phyloP scores from a whole-genome alignment of 2,329 filamentous ascomycete species.

The Pseudogymnoascus destructans region DNA sequence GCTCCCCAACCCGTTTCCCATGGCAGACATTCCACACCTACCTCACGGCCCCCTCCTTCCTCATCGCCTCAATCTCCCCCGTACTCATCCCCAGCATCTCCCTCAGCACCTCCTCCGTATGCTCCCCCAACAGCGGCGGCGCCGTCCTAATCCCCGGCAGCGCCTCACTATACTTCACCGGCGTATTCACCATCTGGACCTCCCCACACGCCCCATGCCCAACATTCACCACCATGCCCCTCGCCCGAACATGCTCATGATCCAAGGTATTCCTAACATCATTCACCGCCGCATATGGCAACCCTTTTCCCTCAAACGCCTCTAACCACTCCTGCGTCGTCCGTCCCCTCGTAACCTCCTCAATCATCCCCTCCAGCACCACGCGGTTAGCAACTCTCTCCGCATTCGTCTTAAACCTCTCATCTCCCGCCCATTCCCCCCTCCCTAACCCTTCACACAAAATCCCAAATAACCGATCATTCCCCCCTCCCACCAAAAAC shows the following conservation, averaged over 20 bases:
- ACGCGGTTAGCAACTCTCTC: slow-evolving; percentile 56
- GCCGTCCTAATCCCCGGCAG: slow-evolving; percentile 61
- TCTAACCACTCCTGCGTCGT: slow-evolving; percentile 83
- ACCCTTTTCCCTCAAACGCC: slow-evolving; percentile 74
- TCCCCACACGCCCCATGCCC: slow-evolving; percentile 72
- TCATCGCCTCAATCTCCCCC: slow-evolving; percentile 48
- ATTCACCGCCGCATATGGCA: slow-evolving; percentile 93
- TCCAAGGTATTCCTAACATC: slow-evolving; percentile 76
- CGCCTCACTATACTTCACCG: slow-evolving; percentile 83
- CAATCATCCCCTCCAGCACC: slow-evolving; percentile 67
- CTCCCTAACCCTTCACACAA: slow-evolving; percentile 46
- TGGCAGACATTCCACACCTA: too few relatives aligned
- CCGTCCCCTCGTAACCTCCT: slow-evolving; percentile 57
- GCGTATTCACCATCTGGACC: slow-evolving; percentile 84
- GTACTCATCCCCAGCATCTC: slow-evolving; percentile 48
- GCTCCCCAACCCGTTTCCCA: too few relatives aligned
- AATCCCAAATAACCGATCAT: slow-evolving; percentile 54
- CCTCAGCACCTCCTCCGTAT: slow-evolving; percentile 64
- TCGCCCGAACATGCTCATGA: slow-evolving; percentile 71
- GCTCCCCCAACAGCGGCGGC: slow-evolving; percentile 76
- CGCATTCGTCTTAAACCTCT: slow-evolving; percentile 47
- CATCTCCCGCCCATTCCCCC: slow-evolving; percentile 46
- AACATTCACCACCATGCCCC: slow-evolving; percentile 81
- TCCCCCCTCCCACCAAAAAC: slow-evolving; percentile 59
- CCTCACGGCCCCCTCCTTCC: slow-evolving; percentile 51